A percentile compares a stretch with the other conserved stretches of the same genome.
phyloP scores from a whole-genome alignment of 2,329 filamentous ascomycete genomes.

The Cadophora sp. region DNA sequence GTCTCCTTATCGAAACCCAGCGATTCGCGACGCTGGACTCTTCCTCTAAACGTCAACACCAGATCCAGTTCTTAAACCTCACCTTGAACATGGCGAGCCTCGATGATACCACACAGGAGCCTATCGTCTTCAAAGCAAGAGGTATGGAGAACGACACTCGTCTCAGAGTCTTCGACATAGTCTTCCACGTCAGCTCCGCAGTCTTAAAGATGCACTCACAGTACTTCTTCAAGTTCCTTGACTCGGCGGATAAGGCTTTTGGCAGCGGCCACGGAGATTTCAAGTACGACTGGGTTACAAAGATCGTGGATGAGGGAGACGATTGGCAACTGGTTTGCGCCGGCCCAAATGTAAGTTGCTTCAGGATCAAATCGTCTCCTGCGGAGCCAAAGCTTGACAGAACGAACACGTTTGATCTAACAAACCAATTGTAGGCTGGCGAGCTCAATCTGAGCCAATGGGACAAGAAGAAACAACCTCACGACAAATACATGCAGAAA shows the following conservation, averaged over 20 bases:
- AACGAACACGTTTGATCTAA: not conserved
- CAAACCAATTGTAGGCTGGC: not conserved
- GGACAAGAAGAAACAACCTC: not conserved
- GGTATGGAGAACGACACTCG: conserved; percentile 18
- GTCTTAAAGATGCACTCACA: conserved; percentile 24
- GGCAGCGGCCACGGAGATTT: not conserved
- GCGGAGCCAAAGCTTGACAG: no score
- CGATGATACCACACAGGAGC: not conserved
- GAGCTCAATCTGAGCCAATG: not conserved
- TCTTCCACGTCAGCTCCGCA: conserved; percentile 21
- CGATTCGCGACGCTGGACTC: no score
- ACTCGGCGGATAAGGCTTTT: conserved; percentile 25
- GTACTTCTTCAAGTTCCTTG: conserved; percentile 27
- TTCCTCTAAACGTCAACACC: conserved; percentile 11
- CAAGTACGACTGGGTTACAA: conserved; percentile 24
- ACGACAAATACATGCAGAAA: not conserved
- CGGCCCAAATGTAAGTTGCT: conserved; percentile 3
- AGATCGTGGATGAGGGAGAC: conserved; percentile 11
- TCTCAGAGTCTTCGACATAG: conserved; percentile 15
- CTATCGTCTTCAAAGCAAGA: not conserved
- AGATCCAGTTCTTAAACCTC: not conserved
- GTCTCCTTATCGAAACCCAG: conserved; percentile 27
- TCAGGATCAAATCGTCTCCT: no score
- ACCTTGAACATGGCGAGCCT: not conserved
- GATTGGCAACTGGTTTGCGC: conserved; percentile 2